A percentile compares a stretch with the other conserved stretches of the same genome.
These are phyloP conservation scores for Colletotrichum cordylinicola DNA, from an alignment of 2,329 filamentous ascomycete genomes.

Conservation along the genomic window DNA sequence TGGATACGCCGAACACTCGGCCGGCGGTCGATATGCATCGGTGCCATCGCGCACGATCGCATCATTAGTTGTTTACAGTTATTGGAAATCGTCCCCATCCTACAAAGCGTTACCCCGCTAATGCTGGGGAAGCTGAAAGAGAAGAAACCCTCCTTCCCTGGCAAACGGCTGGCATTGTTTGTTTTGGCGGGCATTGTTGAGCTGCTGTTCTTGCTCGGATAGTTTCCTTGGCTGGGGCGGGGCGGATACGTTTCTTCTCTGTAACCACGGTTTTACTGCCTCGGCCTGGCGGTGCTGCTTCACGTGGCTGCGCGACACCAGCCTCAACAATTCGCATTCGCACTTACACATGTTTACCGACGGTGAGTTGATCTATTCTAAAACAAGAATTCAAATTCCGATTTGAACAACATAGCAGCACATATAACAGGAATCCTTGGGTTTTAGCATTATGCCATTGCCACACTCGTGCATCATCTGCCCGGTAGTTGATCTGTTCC, in stretches of 20 bases:
- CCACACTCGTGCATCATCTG: not conserved
- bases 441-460: not conserved
- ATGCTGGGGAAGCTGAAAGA: not conserved
- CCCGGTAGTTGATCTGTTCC: not conserved
- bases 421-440: not conserved
- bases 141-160: not conserved
- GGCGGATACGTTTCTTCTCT: constrained; percentile 4
- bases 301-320: not conserved
- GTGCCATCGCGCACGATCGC: not conserved
- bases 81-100: not conserved
- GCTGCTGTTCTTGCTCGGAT: not conserved
- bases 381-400: not conserved
- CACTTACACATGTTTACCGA: not conserved
- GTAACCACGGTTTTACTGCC: not conserved
- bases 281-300: not conserved
- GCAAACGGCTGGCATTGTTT: not conserved
- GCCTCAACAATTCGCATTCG: not conserved
- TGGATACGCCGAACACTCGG: not conserved
- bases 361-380: not conserved
- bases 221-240: not conserved
- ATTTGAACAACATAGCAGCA: not conserved
- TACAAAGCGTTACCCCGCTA: not conserved
- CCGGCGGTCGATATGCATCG: not conserved
- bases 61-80: not conserved
- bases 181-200: not conserved